Percentiles rank a stretch among this genome's conserved stretches.
Evolutionary conservation across 2,329 filamentous ascomycete genomes (phyloP).

Genomic region (Aspergillus persii): DNA sequence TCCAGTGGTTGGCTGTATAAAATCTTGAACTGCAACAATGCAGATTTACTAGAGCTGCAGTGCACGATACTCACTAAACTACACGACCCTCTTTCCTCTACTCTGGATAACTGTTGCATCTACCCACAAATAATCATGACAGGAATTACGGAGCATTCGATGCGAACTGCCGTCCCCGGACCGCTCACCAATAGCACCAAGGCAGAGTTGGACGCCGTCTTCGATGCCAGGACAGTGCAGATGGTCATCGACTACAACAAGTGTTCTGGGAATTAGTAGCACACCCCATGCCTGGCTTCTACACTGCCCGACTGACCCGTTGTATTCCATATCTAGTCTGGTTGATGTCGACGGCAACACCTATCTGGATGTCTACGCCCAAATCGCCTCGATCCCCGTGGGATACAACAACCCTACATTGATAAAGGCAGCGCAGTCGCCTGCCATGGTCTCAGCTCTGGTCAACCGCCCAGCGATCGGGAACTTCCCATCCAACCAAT

Average conservation of each 20-base stretch:
- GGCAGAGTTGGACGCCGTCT: neutral
- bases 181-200: neutral
- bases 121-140: neutral
- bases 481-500: conserved; percentile 5
- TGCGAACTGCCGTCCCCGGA: neutral
- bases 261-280: conserved; percentile 1
- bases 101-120: too few species aligned
- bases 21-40: too few species aligned
- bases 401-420: conserved; percentile 10
- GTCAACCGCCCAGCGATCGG: conserved; percentile 8
- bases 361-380: conserved; percentile 10
- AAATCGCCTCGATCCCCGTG: conserved; percentile 10
- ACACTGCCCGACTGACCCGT: neutral
- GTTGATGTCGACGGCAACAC: conserved; percentile 11
- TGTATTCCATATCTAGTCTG: conserved; percentile 1
- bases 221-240: neutral
- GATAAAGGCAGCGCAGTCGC: conserved; percentile 2
- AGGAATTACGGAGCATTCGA: neutral
- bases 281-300: neutral
- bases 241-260: conserved; percentile 3
- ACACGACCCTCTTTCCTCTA: too few species aligned
- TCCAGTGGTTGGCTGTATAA: too few species aligned
- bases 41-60: too few species aligned
- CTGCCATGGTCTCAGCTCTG: conserved; percentile 3
- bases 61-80: too few species aligned